Conservation (phyloP, 169 alveolate species). For the Eimeria maxima region DNA sequence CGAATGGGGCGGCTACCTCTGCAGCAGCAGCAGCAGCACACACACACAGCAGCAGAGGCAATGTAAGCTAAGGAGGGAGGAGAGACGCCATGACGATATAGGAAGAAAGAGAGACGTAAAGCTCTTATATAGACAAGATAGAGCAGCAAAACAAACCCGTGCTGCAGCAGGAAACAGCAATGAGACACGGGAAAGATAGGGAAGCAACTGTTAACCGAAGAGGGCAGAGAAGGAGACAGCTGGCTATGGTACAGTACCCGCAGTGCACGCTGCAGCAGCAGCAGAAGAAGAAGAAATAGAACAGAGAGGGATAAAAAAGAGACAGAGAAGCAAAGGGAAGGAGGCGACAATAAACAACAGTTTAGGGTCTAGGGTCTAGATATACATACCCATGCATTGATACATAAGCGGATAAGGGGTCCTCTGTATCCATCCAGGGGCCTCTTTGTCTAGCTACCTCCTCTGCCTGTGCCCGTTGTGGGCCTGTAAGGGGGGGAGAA, state of each 20-base stretch:
- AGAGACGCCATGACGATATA: too few relatives aligned
- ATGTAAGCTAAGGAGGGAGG: neutral
- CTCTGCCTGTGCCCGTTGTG: neutral
- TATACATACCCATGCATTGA: conserved; percentile 28
- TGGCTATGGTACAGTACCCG: too few relatives aligned
- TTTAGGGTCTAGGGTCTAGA: neutral
- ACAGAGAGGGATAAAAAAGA: too few relatives aligned
- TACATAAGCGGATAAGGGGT: conserved; percentile 49
- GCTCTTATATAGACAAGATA: neutral
- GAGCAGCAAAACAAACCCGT: neutral
- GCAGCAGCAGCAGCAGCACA: conserved; percentile 20
- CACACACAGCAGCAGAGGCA: neutral
- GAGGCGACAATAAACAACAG: neutral
- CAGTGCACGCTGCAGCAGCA: neutral
- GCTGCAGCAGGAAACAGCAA: too few relatives aligned
- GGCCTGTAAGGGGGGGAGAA: neutral
- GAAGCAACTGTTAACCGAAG: too few relatives aligned
- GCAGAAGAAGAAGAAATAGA: neutral
- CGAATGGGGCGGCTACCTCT: conserved; percentile 86
- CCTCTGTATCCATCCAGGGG: neutral
- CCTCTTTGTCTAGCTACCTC: conserved; percentile 4
- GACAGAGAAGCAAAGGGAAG: too few relatives aligned
- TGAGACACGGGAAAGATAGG: too few relatives aligned
- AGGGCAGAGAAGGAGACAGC: too few relatives aligned
- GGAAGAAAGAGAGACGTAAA: too few relatives aligned